A percentile compares a stretch with the other conserved stretches of the same genome.
phyloP scores from a whole-genome alignment of 2,329 filamentous ascomycete genomes.

The Aspergillus cejpii region DNA sequence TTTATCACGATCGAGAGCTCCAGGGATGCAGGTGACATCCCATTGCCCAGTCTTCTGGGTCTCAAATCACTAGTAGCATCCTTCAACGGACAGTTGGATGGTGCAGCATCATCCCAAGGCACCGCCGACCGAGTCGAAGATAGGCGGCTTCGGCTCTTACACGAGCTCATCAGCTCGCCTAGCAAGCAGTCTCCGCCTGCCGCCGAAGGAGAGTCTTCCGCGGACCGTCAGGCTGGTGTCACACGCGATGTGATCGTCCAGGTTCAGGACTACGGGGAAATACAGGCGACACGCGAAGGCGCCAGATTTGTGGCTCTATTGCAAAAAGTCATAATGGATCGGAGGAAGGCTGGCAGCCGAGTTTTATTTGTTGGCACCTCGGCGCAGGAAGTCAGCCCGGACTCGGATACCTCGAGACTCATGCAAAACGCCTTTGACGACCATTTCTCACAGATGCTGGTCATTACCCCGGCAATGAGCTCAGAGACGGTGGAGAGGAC shows the following conservation, averaged over 20 bases:
- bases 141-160: conserved; percentile 31
- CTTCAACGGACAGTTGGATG: conserved; percentile 25
- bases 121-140: conserved; percentile 23
- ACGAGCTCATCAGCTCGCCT: conserved; percentile 30
- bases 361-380: conserved; percentile 78
- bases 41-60: conserved; percentile 27
- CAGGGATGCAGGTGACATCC: conserved; percentile 28
- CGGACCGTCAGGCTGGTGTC: conserved; percentile 9
- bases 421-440: conserved; percentile 44
- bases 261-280: conserved; percentile 72
- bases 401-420: conserved; percentile 40
- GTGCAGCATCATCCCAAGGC: conserved; percentile 15
- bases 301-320: conserved; percentile 63
- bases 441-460: conserved; percentile 48
- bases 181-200: conserved; percentile 7
- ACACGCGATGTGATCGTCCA: conserved; percentile 60
- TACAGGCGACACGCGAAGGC: conserved; percentile 64
- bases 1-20: conserved; percentile 33
- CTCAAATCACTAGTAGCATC: conserved; percentile 31
- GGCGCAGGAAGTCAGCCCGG: conserved; percentile 42
- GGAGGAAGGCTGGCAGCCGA: conserved; percentile 63
- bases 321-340: conserved; percentile 62
- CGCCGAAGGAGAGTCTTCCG: conserved; percentile 7
- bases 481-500: conserved; percentile 33
- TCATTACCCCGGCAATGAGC: conserved; percentile 47